A percentile compares a stretch with the other conserved stretches of the same genome.
Conservation (phyloP, 306 rosid genomes). For the Heteromeles arbutifolia region DNA sequence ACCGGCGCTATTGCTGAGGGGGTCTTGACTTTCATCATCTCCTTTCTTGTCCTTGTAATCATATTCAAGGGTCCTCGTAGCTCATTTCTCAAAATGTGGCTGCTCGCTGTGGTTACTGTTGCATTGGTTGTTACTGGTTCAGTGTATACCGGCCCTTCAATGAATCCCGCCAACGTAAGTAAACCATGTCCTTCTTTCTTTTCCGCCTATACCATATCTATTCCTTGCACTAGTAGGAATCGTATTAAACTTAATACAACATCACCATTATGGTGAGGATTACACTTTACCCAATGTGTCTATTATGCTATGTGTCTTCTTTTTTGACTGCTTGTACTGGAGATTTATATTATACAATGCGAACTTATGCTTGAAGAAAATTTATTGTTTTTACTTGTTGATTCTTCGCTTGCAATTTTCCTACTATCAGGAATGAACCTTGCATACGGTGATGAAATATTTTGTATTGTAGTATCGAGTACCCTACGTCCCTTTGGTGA, state of each 20-base stretch:
- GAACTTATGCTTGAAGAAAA: too few relatives aligned
- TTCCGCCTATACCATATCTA: neutral
- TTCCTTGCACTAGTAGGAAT: neutral
- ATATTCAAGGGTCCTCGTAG: constrained; percentile 71
- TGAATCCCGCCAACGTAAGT: constrained; percentile 93
- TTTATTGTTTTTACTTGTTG: too few relatives aligned
- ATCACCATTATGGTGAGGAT: neutral
- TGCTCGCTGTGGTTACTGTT: constrained; percentile 52
- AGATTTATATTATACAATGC: too few relatives aligned
- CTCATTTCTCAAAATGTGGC: constrained; percentile 47
- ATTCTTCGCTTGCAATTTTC: neutral
- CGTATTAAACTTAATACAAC: neutral
- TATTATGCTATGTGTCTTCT: neutral
- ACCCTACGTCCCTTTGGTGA: neutral
- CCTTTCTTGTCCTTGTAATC: constrained; percentile 59
- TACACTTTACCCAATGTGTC: neutral
- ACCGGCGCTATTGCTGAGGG: constrained; percentile 81
- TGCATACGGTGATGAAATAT: neutral
- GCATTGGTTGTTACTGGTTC: constrained; percentile 52
- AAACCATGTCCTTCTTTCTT: neutral
- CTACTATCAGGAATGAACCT: neutral
- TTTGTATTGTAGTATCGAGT: neutral
- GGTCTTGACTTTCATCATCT: constrained; percentile 64
- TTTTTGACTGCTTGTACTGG: too few relatives aligned
- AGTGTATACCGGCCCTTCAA: constrained; percentile 73